These are phyloP conservation scores for Akanthomyces uredinophilus DNA, from an alignment of 2,329 filamentous ascomycete species.

Conservation along the genomic window DNA sequence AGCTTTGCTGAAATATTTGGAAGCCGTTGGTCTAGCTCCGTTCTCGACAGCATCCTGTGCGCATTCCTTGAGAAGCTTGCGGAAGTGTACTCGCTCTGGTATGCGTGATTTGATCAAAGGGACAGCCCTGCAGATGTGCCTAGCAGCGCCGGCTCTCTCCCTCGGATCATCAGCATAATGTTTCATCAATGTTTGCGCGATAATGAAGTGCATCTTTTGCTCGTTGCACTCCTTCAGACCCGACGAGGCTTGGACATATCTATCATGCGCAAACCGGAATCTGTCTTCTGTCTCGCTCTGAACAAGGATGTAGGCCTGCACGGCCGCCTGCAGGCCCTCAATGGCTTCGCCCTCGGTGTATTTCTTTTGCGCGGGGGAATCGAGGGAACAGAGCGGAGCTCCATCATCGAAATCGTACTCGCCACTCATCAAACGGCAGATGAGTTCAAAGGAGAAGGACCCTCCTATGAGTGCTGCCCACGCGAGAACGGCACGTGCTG, in stretches of 20 bases:
- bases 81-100: conserved; percentile 56
- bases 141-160: conserved; percentile 66
- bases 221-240: conserved; percentile 64
- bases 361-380: conserved; percentile 18
- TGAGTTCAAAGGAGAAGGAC: conserved; percentile 76
- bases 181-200: conserved; percentile 75
- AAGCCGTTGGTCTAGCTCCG: conserved; percentile 74
- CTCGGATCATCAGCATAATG: conserved; percentile 58
- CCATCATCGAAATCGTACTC: conserved; percentile 61
- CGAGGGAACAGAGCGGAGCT: conserved; percentile 31
- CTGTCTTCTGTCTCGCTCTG: conserved; percentile 78
- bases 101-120: conserved; percentile 68
- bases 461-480: conserved; percentile 83
- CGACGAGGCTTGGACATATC: conserved; percentile 72
- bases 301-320: conserved; percentile 76
- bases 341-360: conserved; percentile 65
- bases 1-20: conserved; percentile 75
- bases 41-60: conserved; percentile 75
- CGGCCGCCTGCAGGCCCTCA: conserved; percentile 72
- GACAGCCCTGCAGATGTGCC: conserved; percentile 74
- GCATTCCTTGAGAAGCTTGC: conserved; percentile 72
- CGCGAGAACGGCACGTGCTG: conserved; percentile 71
- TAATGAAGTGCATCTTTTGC: conserved; percentile 84
- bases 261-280: conserved; percentile 84
- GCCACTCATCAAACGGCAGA: conserved; percentile 70